phyloP scores from a whole-genome alignment of 176 grass and related monocot genomes.

The Guadua angustifolia region DNA sequence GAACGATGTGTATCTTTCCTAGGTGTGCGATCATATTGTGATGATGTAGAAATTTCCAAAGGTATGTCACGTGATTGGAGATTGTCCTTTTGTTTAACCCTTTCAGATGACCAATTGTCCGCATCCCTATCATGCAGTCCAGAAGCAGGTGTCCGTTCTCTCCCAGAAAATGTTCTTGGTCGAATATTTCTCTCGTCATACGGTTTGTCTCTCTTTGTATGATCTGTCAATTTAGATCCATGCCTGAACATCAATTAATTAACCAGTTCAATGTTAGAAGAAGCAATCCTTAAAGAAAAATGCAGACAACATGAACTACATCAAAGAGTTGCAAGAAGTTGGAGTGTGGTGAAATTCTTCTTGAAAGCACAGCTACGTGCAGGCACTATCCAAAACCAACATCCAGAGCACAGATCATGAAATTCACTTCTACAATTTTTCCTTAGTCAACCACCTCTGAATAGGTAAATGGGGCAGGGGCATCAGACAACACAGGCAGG shows the following conservation, averaged over 20 bases:
- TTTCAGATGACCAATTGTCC: conserved; percentile 60
- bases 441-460: neutral
- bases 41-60: conserved; percentile 57
- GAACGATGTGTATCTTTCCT: conserved; percentile 73
- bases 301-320: conserved; percentile 26
- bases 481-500: neutral
- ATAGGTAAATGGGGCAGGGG: neutral
- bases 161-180: conserved; percentile 56
- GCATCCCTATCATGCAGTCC: conserved; percentile 65
- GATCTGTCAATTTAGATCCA: conserved; percentile 74
- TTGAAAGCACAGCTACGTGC: no score
- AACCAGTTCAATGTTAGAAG: conserved; percentile 33
- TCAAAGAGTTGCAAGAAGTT: conserved; percentile 27
- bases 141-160: conserved; percentile 70
- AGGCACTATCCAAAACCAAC: neutral
- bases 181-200: conserved; percentile 77
- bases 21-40: conserved; percentile 65
- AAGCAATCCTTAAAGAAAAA: conserved; percentile 26
- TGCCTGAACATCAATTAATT: conserved; percentile 60
- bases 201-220: conserved; percentile 61
- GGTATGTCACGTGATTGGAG: conserved; percentile 57
- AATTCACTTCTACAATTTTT: conserved; percentile 1
- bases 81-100: conserved; percentile 69
- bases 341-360: neutral
- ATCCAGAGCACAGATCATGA: conserved; percentile 1